Evolutionary conservation across 2,329 filamentous ascomycete species (phyloP), one percentile per base, ranked within the genome.

Genomic region (Hysterium pulicare): DNA sequence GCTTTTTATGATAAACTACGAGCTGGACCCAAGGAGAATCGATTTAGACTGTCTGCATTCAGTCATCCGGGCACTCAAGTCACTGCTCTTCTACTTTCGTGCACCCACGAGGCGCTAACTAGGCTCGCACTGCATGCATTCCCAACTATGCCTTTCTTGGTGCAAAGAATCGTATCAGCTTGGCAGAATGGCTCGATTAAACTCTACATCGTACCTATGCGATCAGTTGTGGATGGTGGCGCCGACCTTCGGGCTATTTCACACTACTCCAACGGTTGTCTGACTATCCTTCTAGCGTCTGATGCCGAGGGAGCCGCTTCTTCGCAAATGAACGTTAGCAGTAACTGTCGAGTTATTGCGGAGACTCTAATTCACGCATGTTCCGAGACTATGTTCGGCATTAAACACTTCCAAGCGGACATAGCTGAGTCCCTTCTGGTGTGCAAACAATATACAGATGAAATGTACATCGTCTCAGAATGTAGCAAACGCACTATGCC

Each of bases 51-150:
- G 5, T 48, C 64, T 36, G 66, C 73, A 1, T 55, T 54, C 24
- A 58, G 51, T 9, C 68, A 72, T 49, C 71, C 68, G 8, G 74
- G 69, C 32, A 57, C 68, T 37, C 73, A 72, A 49, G 67, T 72
- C 36, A 74, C 67, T 42, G 64, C 55, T 16, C 61, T 67, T 21
- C 54, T 73, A 28, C 57, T 66, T 5, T 68, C 66, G 37, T 70
- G 65, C 43, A 68, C 60, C 40, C 59, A 51, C 49, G 58, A 57
- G 51, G 64, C 41, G 41, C 50, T 66, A 55, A 62, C 62, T 6
- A 49, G 54, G 17, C 45, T 64, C 22, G 59, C 57, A 5, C 42
- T 62, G 31, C 67, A 73, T 46, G 75, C 74, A 1, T 78, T 77
- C 41, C 75, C 69, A 58, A 44, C 59, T 44, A 45, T 68, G 61